These are phyloP conservation scores for Albugo candida DNA, from an alignment of 352 stramenopile species.

Conservation along the genomic window DNA sequence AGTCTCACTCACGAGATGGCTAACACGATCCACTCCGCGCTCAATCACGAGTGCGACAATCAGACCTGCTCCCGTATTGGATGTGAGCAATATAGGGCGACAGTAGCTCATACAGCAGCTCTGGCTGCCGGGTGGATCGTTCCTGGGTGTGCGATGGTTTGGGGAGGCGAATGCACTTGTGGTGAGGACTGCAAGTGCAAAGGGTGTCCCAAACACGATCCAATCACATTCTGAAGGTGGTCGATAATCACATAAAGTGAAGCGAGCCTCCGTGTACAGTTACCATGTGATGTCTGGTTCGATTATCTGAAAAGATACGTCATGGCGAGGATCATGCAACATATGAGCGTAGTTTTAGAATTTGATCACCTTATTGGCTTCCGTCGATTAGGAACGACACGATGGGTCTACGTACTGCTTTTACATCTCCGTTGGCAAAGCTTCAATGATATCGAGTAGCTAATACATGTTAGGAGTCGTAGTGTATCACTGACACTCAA, in stretches of 20 bases:
- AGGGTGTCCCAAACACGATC: conserved; percentile 62
- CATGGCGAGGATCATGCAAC: too few species aligned
- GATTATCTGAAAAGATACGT: too few species aligned
- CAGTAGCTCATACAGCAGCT: conserved; percentile 54
- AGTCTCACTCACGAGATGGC: too few species aligned
- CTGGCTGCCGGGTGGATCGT: conserved; percentile 60
- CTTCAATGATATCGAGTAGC: too few species aligned
- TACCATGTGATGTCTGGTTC: background rate
- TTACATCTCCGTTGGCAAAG: too few species aligned
- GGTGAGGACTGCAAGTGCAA: conserved; percentile 56
- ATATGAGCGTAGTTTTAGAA: background rate
- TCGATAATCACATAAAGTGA: too few species aligned
- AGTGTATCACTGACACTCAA: too few species aligned
- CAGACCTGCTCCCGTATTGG: conserved; percentile 35
- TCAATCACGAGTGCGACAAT: conserved; percentile 36
- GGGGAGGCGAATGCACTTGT: conserved; percentile 58
- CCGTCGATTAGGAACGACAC: too few species aligned
- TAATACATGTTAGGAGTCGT: background rate
- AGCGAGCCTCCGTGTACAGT: too few species aligned
- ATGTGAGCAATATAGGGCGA: conserved; percentile 57
- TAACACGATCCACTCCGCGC: background rate
- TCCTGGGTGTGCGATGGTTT: conserved; percentile 58
- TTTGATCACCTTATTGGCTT: too few species aligned
- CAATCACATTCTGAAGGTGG: conserved; percentile 12
- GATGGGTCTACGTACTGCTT: too few species aligned